These are phyloP conservation scores for Fusarium armeniacum DNA, from an alignment of 2,329 filamentous ascomycete genomes.

Conservation along the genomic window DNA sequence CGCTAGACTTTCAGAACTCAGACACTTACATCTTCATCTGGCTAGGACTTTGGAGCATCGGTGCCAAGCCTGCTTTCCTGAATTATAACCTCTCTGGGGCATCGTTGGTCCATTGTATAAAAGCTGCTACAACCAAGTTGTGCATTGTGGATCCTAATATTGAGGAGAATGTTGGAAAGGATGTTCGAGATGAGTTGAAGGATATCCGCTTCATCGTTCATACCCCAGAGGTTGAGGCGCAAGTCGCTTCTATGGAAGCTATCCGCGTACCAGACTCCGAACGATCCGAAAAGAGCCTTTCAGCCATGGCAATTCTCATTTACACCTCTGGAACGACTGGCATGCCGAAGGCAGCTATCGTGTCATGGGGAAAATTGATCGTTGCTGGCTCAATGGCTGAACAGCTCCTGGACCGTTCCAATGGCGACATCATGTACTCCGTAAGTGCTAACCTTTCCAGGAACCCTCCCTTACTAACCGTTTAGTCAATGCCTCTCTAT, in stretches of 20 bases:
- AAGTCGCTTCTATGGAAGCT: slow-evolving; percentile 66
- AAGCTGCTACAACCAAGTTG: slow-evolving; percentile 74
- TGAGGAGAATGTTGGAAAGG: slow-evolving; percentile 68
- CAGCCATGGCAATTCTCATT: slow-evolving; percentile 79
- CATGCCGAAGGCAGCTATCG: slow-evolving; percentile 82
- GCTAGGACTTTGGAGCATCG: slow-evolving; percentile 85
- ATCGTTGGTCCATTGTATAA: slow-evolving; percentile 80
- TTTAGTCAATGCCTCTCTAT: slow-evolving; percentile 87
- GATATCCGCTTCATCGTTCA: slow-evolving; percentile 73
- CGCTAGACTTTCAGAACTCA: slow-evolving; percentile 85
- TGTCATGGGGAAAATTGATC: slow-evolving; percentile 78
- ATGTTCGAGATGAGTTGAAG: slow-evolving; percentile 65
- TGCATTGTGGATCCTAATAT: slow-evolving; percentile 77
- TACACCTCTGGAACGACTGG: slow-evolving; percentile 91
- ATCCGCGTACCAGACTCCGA: slow-evolving; percentile 70
- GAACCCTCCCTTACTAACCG: not conserved
- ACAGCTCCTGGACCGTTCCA: slow-evolving; percentile 69
- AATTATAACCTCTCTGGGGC: slow-evolving; percentile 86
- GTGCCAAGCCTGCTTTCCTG: slow-evolving; percentile 86
- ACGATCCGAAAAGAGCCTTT: slow-evolving; percentile 63
- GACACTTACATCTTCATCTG: slow-evolving; percentile 82
- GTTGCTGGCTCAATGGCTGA: slow-evolving; percentile 57
- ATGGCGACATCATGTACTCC: slow-evolving; percentile 80
- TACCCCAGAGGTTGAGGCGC: slow-evolving; percentile 67
- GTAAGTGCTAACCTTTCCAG: slow-evolving; percentile 58